Conservation (phyloP, 192 early-diverging fungal genomes). For the Phlyctochytrium arcticum region DNA sequence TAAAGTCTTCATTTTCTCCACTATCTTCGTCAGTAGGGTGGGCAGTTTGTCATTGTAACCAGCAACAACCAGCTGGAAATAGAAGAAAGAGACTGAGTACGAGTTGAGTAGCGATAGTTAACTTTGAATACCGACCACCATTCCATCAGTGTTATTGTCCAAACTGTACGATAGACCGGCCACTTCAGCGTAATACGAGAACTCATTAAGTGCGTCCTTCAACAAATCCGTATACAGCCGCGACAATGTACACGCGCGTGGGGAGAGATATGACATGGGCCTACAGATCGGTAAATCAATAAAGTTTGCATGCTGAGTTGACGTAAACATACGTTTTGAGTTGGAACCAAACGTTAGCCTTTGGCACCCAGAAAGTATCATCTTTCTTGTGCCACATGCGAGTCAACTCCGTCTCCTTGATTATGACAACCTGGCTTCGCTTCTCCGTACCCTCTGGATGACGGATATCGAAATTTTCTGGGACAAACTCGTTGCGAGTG, state of each 20-base stretch:
- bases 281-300: slow-evolving; percentile 35
- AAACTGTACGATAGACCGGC: slow-evolving; percentile 80
- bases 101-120: neutral
- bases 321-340: slow-evolving; percentile 24
- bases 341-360: slow-evolving; percentile 72
- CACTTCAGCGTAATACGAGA: slow-evolving; percentile 85
- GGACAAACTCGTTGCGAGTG: slow-evolving; percentile 79
- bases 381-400: slow-evolving; percentile 95
- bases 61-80: slow-evolving; percentile 58
- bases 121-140: slow-evolving; percentile 18
- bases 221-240: slow-evolving; percentile 73
- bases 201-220: slow-evolving; percentile 80
- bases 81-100: neutral
- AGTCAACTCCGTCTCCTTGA: slow-evolving; percentile 51
- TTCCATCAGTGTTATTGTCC: slow-evolving; percentile 60
- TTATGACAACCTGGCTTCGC: slow-evolving; percentile 33
- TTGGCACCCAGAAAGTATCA: slow-evolving; percentile 88
- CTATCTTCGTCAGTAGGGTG: slow-evolving; percentile 64
- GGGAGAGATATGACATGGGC: slow-evolving; percentile 75
- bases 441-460: slow-evolving; percentile 28
- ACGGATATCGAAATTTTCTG: slow-evolving; percentile 69
- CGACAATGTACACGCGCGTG: slow-evolving; percentile 63
- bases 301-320: neutral
- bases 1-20: slow-evolving; percentile 62
- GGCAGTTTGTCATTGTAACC: slow-evolving; percentile 90